These are phyloP conservation scores for Cyberlindnera veronae DNA, from an alignment of 805 yeast genomes.

Conservation along the genomic window DNA sequence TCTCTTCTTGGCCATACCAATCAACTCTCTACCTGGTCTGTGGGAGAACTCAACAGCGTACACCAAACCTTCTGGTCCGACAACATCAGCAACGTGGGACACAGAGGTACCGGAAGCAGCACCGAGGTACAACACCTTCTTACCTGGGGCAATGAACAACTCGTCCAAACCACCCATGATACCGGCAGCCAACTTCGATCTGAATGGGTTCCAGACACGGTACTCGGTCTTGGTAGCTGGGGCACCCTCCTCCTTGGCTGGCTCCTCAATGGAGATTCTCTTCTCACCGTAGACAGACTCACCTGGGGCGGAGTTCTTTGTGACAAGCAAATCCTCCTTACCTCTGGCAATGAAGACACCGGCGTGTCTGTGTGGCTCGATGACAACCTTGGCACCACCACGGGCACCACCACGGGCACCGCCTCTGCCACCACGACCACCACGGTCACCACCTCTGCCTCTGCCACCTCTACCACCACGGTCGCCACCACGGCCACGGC, in stretches of 20 bases:
- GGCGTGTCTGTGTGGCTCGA: constrained; percentile 98
- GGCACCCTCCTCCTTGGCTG: constrained; percentile 81
- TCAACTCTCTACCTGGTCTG: constrained; percentile 99
- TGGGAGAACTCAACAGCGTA: constrained; percentile 99
- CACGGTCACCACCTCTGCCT: constrained; percentile 57
- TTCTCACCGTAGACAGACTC: constrained; percentile 98
- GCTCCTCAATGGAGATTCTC: constrained; percentile 91
- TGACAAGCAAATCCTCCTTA: constrained; percentile 96
- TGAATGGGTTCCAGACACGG: constrained; percentile 99
- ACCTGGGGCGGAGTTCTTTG: constrained; percentile 97
- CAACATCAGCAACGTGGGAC: constrained; percentile 96
- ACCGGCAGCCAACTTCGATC: constrained; percentile 99
- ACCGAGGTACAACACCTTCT: constrained; percentile 95
- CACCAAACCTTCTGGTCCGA: constrained; percentile 98
- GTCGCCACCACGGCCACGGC: constrained; percentile 48
- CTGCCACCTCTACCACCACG: constrained; percentile 45
- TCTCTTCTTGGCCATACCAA: constrained; percentile 99
- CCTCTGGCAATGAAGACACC: constrained; percentile 99
- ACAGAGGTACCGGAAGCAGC: constrained; percentile 99
- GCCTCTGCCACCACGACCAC: constrained; percentile 56
- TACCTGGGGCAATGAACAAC: constrained; percentile 95
- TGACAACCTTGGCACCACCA: constrained; percentile 94
- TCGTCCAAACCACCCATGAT: constrained; percentile 99
- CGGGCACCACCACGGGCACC: constrained; percentile 79
- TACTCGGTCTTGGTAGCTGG: constrained; percentile 94